Base-by-base conservation (phyloP, 164 flowering plant species). In the Cinnamomum chago region DNA sequence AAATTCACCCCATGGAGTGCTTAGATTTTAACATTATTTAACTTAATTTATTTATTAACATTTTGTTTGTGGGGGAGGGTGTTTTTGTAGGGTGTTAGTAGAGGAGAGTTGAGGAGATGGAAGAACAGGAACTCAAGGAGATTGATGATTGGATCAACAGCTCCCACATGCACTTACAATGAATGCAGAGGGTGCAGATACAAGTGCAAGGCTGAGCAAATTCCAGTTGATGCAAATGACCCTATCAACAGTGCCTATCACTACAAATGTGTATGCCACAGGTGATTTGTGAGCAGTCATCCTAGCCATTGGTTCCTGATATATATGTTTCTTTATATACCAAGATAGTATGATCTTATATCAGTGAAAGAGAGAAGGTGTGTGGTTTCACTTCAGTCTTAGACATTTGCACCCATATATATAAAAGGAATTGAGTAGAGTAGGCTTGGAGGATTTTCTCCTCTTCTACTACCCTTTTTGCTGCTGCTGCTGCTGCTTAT, bases 221-320 rank as follows among this genome's bases (percentile, higher is more conserved):
- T 92, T 58, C 98, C 97, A 0, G 98, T 95, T 1, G 97, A 95
- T 67, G 97, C 91, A 3, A 92, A 91, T 70, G 98, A 95, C 81
- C 98, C 98, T 1, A 85, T 90, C 47, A 88, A 95, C 73, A 91
- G 97, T 72, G 87, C 98, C 3, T 92, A 92, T 78, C 97, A 88
- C 80, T 95, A 92, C 85, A 88, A 79, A 85, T 95, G 98, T 84
- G 91, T 95, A 13, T 95, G 98, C 74, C 97, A 88, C 81, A 84
- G 92, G 86, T 87, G 79, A 83, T 30, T 40, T 5, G 23, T 22
- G n/a, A 22, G 67, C n/a, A 27, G 4, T 22, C 28, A 64, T 9
- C 14, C 47, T 3, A 64, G 28, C 28, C 28, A 67, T 20, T 11
- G 2, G 5, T 30, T 18, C 18, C 27, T 67, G 28, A 24, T 17